Conservation (phyloP, 192 early-diverging fungal species). For the Coemansia sp. region DNA sequence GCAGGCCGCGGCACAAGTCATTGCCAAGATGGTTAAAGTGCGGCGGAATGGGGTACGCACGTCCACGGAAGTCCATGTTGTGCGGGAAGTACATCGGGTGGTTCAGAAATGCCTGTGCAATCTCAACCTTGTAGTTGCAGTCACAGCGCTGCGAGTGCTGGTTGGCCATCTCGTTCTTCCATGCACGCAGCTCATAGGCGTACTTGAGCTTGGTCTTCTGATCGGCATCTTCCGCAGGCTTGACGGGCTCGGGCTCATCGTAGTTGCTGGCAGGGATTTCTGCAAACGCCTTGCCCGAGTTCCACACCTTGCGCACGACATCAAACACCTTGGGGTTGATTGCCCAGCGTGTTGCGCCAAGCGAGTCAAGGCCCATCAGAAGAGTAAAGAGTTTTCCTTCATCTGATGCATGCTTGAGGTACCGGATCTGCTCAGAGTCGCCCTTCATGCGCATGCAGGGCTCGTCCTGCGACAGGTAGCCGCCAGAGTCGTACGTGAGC, state of each 20-base stretch:
- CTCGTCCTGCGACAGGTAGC: slow-evolving; percentile 72
- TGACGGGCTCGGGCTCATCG: slow-evolving; percentile 52
- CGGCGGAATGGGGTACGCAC: slow-evolving; percentile 95
- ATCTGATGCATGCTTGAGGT: slow-evolving; percentile 76
- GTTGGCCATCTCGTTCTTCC: slow-evolving; percentile 62
- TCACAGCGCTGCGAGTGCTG: slow-evolving; percentile 85
- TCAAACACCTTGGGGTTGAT: slow-evolving; percentile 82
- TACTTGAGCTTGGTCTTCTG: slow-evolving; percentile 55
- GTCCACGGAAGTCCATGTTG: slow-evolving; percentile 95
- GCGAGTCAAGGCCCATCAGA: slow-evolving; percentile 75
- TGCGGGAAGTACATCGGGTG: slow-evolving; percentile 95
- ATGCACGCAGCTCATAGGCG: slow-evolving; percentile 52
- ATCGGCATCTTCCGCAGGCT: slow-evolving; percentile 63
- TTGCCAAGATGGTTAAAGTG: slow-evolving; percentile 96
- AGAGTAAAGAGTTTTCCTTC: slow-evolving; percentile 63
- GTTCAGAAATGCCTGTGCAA: slow-evolving; percentile 82
- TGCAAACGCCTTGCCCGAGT: slow-evolving; percentile 67
- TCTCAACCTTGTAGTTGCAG: slow-evolving; percentile 94
- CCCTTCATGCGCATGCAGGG: slow-evolving; percentile 74
- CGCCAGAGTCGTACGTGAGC: slow-evolving; percentile 80
- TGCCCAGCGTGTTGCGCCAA: slow-evolving; percentile 83
- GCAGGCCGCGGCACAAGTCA: slow-evolving; percentile 90
- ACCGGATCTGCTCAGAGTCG: slow-evolving; percentile 68
- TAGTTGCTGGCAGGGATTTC: slow-evolving; percentile 64
- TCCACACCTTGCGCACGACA: slow-evolving; percentile 83